phyloP scores from a whole-genome alignment of 2,329 filamentous ascomycete genomes.

The Hypoxylon sp. region DNA sequence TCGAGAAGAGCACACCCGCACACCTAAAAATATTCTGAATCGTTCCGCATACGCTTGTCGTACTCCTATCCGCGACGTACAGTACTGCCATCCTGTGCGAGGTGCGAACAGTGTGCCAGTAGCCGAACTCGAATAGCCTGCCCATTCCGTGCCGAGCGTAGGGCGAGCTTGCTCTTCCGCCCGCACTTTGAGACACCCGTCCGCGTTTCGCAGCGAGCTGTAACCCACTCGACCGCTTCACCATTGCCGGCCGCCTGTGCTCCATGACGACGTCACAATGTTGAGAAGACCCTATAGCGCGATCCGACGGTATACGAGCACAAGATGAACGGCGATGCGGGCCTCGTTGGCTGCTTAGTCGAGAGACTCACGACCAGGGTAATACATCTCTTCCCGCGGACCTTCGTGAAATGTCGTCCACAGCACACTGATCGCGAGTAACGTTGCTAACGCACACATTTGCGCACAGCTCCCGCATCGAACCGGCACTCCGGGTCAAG shows the following conservation, averaged over 20 bases:
- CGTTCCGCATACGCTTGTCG: not conserved
- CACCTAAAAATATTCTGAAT: conserved; percentile 16
- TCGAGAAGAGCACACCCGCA: conserved; percentile 15
- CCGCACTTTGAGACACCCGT: conserved; percentile 28
- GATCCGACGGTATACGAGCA: conserved; percentile 45
- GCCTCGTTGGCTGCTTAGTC: conserved; percentile 67
- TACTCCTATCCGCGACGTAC: not conserved
- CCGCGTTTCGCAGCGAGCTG: conserved; percentile 26
- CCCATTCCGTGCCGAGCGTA: conserved; percentile 21
- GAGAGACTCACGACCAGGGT: conserved; percentile 70
- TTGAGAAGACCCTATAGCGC: conserved; percentile 43
- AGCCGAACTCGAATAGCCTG: not conserved
- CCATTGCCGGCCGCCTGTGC: conserved; percentile 23
- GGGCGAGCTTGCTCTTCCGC: conserved; percentile 23
- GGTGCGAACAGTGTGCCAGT: conserved; percentile 1
- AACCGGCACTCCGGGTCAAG: conserved; percentile 64
- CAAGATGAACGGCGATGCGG: conserved; percentile 66
- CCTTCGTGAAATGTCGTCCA: conserved; percentile 5
- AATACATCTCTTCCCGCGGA: conserved; percentile 38
- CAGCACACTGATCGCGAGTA: not conserved
- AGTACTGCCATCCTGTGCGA: not conserved
- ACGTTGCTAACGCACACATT: conserved; percentile 30
- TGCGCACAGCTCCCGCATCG: conserved; percentile 65
- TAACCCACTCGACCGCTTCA: conserved; percentile 12
- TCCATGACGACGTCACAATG: conserved; percentile 48